Conservation (phyloP, 208 protist species). For the Tritrichomonas musculus region DNA sequence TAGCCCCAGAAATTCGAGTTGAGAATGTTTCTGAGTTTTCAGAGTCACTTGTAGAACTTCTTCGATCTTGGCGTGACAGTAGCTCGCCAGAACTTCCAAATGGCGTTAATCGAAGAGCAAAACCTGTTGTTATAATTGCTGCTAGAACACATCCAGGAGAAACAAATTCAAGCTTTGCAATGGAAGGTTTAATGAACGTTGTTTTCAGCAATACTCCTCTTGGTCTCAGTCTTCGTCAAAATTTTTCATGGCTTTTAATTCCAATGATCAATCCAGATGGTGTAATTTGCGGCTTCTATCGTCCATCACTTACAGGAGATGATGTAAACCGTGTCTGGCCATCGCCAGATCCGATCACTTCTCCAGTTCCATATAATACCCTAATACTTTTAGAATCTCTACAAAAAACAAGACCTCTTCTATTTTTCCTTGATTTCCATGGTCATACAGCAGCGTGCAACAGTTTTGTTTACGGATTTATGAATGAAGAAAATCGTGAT, state of each 20-base stretch:
- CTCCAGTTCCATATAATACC: slow-evolving; percentile 43
- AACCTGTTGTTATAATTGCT: slow-evolving; percentile 66
- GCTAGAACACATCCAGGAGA: slow-evolving; percentile 92
- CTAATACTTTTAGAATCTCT: neutral
- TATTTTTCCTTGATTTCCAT: slow-evolving; percentile 6
- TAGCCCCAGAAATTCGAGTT: neutral
- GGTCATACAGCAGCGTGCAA: slow-evolving; percentile 19
- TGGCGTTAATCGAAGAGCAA: neutral
- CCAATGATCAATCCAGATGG: slow-evolving; percentile 69
- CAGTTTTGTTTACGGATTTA: slow-evolving; percentile 23
- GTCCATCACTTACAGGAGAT: slow-evolving; percentile 75
- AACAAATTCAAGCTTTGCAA: slow-evolving; percentile 82
- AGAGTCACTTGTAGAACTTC: neutral
- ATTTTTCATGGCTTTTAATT: neutral
- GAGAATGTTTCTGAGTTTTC: neutral
- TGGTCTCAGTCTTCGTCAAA: neutral
- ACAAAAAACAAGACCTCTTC: neutral
- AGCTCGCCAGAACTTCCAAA: neutral
- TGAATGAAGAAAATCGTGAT: neutral
- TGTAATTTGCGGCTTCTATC: slow-evolving; percentile 89
- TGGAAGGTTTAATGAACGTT: slow-evolving; percentile 66
- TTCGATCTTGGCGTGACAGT: neutral
- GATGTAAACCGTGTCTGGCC: slow-evolving; percentile 88
- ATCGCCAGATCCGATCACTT: slow-evolving; percentile 33
- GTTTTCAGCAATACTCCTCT: neutral